Evolutionary conservation across 345 rosid species (phyloP), one percentile per base, ranked within the genome.

Genomic region (Alliaria petiolata): DNA sequence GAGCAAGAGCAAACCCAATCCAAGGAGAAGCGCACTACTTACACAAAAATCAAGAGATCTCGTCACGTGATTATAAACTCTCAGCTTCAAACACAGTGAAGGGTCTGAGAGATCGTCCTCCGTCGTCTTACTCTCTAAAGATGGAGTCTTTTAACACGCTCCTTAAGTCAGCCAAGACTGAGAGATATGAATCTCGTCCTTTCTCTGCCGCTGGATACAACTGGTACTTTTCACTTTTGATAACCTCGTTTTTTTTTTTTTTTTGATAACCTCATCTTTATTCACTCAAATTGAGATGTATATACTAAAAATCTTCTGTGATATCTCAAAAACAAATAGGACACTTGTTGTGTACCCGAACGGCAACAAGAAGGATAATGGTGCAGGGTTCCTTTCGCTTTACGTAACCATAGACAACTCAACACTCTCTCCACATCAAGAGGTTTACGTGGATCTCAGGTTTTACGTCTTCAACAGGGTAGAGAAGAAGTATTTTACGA

Each of bases 361-460:
- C 0, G 65, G 57, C 12, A 69, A 45, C 65, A 56, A 56, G 26
- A 17, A 19, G 1, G 45, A 56, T 19, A 19, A 26, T 17, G 72
- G 64, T 17, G 0, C 45, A 33, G 65, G 47, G 4, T 58, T 2
- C 39, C 13, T 69, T 69, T 69, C 73, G 4, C 46, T 69, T 3
- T 55, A 68, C 43, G 63, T 68, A 14, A 31, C 52, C 26, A 57
- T 69, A 17, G 73, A 69, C 36, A 46, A 43, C 56, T 69, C 57
- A 0, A 44, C 46, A 3, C 45, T 46, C 28, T 1, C 43, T 31
- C 0, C 22, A 5, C 47, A 20, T 3, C 38, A 44, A 20, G 65
- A 57, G 13, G 13, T 69, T 44, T 20, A 34, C 45, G 65, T 2
- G 0, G 74, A 69, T 69, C 56, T 69, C 20, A 57, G 45, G 46